These are phyloP conservation scores for Taxawa tesnikishii DNA, from an alignment of 2,329 filamentous ascomycete species.

Conservation along the genomic window DNA sequence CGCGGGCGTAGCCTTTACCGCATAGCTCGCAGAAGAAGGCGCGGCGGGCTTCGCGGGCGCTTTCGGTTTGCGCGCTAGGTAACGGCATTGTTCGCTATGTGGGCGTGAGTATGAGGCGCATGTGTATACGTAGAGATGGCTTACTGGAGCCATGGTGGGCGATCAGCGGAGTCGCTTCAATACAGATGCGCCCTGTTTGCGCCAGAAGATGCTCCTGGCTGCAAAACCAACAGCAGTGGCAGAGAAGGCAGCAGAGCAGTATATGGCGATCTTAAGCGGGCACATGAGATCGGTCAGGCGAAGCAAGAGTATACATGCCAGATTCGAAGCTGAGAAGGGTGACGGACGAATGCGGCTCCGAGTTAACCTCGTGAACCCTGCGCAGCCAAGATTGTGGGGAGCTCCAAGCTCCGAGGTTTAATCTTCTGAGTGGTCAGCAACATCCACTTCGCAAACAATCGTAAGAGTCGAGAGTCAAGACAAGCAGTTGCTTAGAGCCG, in stretches of 20 bases:
- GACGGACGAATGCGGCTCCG: no score
- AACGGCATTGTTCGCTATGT: slow-evolving; percentile 4
- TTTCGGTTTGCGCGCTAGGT: slow-evolving; percentile 6
- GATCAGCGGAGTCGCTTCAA: no score
- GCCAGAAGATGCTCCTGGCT: no score
- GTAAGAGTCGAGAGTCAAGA: no score
- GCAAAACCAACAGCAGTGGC: no score
- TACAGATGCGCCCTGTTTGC: no score
- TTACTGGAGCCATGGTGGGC: slow-evolving; percentile 7
- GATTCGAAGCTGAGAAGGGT: no score
- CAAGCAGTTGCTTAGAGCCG: no score
- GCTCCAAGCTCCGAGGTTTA: slow-evolving; percentile 1
- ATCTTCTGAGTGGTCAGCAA: slow-evolving; percentile 6
- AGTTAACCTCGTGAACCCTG: neutral
- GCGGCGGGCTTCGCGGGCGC: slow-evolving; percentile 5
- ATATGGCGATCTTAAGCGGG: no score
- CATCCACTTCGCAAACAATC: slow-evolving; percentile 1
- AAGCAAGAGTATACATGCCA: no score
- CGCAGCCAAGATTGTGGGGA: neutral
- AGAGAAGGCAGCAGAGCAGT: no score
- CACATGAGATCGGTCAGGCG: no score
- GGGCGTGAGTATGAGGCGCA: neutral
- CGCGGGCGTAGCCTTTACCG: slow-evolving; percentile 85
- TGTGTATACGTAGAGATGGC: neutral
- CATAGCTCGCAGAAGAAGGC: slow-evolving; percentile 51